Percentiles rank a stretch among this genome's conserved stretches.
These are phyloP conservation scores for Dacryopinax primogenitus DNA, from an alignment of 768 basidiomycete species.

Conservation along the genomic window DNA sequence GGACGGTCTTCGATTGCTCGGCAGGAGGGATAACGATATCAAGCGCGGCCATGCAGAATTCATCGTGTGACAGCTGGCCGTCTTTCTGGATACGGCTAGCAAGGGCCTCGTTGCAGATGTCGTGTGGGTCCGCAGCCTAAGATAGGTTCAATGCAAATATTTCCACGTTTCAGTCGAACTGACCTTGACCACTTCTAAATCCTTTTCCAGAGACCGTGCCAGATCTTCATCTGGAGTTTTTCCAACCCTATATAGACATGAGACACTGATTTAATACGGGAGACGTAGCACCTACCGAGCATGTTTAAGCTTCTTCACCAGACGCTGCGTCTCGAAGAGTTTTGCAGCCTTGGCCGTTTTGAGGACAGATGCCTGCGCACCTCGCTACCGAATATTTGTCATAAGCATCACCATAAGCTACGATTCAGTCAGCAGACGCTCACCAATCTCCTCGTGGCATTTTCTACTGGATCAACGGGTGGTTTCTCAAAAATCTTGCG, in stretches of 20 bases:
- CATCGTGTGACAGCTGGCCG: background rate
- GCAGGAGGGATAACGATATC: background rate
- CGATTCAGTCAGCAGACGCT: background rate
- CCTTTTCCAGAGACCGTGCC: conserved; percentile 22
- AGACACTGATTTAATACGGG: background rate
- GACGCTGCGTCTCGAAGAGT: conserved; percentile 63
- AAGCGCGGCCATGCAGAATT: conserved; percentile 3
- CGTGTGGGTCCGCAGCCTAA: background rate
- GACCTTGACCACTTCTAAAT: conserved; percentile 27
- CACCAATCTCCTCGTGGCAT: background rate
- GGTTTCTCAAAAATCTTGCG: background rate
- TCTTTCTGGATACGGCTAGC: background rate
- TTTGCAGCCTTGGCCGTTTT: conserved; percentile 73
- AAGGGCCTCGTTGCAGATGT: background rate
- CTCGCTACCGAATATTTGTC: background rate
- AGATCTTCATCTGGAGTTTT: background rate
- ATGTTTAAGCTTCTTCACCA: conserved; percentile 69
- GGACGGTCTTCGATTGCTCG: background rate
- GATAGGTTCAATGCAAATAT: background rate
- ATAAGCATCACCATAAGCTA: background rate
- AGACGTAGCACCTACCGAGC: conserved; percentile 36
- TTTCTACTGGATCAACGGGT: background rate
- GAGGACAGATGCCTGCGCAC: background rate
- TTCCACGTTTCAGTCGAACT: background rate
- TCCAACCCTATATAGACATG: background rate